phyloP scores from a whole-genome alignment of 176 grass and related monocot genomes.

The Avena atlantica region DNA sequence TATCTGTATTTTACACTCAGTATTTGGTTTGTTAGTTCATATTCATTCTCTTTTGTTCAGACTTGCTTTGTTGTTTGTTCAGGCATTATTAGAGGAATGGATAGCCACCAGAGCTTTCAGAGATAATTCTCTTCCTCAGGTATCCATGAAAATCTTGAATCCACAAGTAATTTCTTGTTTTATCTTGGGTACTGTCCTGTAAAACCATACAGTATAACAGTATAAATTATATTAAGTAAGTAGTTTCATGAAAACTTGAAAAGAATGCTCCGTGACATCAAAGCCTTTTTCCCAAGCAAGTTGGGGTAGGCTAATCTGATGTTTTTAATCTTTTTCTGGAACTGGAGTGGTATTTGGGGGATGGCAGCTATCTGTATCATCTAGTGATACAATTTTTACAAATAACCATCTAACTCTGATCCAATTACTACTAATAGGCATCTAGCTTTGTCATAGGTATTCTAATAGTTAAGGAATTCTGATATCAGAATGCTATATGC shows the following conservation, averaged over 20 bases:
- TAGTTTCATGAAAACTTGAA: not conserved
- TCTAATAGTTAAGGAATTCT: not conserved
- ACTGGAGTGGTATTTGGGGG: not conserved
- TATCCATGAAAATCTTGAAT: slow-evolving; percentile 40
- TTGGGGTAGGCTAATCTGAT: not conserved
- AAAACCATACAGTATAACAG: not conserved
- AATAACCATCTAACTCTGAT: slow-evolving; percentile 24
- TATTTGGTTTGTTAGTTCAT: too few species aligned
- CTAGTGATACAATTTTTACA: not conserved
- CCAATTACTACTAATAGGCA: not conserved
- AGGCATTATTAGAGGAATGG: slow-evolving; percentile 99
- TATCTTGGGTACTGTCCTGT: not conserved
- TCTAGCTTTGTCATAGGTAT: not conserved
- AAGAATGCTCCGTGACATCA: not conserved
- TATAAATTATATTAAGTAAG: not conserved
- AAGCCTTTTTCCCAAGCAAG: too few species aligned
- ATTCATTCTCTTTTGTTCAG: slow-evolving; percentile 24
- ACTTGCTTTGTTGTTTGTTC: slow-evolving; percentile 51
- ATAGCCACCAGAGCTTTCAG: slow-evolving; percentile 78
- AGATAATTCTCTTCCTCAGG: slow-evolving; percentile 83
- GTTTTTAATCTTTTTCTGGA: not conserved
- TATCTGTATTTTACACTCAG: not conserved
- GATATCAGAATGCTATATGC: not conserved
- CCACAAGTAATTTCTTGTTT: slow-evolving; percentile 11
- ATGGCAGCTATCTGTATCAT: not conserved